These are phyloP conservation scores for Trametes sanguinea DNA, from an alignment of 768 basidiomycete genomes.

Conservation along the genomic window DNA sequence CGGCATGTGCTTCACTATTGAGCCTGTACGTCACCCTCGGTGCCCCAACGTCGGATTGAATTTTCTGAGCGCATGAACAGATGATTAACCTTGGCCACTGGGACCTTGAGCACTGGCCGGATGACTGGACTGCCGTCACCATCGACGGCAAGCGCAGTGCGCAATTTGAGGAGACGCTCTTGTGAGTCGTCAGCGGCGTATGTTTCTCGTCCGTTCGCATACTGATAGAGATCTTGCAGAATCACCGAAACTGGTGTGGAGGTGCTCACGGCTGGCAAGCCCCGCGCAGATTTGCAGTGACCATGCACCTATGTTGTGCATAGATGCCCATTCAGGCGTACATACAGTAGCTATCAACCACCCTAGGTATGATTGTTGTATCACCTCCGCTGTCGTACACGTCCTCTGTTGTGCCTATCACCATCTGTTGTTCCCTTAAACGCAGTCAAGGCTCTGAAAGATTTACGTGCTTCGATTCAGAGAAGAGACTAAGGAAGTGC, in stretches of 20 bases:
- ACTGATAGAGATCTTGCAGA: constrained; percentile 44
- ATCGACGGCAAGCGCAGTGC: constrained; percentile 88
- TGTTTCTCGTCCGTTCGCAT: background rate
- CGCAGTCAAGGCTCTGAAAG: too few relatives aligned
- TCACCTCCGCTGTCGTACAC: background rate
- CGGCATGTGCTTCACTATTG: constrained; percentile 84
- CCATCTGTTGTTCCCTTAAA: background rate
- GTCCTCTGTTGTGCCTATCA: background rate
- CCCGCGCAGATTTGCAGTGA: constrained; percentile 32
- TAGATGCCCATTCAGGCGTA: too few relatives aligned
- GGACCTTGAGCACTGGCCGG: constrained; percentile 84
- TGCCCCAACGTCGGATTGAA: background rate
- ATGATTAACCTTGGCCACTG: constrained; percentile 92
- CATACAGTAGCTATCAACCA: too few relatives aligned
- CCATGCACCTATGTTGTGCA: constrained; percentile 3
- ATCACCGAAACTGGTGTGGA: constrained; percentile 92
- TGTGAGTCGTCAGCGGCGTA: constrained; percentile 58
- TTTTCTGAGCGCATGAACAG: constrained; percentile 37
- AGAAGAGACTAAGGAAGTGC: background rate
- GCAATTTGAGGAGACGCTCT: constrained; percentile 95
- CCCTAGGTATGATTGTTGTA: background rate
- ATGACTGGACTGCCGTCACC: constrained; percentile 97
- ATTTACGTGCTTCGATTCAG: too few relatives aligned
- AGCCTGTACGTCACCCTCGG: constrained; percentile 54
- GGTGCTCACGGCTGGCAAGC: constrained; percentile 68